Conservation (phyloP, 1,284 basidiomycete species). For the Gomphus bonarii region DNA sequence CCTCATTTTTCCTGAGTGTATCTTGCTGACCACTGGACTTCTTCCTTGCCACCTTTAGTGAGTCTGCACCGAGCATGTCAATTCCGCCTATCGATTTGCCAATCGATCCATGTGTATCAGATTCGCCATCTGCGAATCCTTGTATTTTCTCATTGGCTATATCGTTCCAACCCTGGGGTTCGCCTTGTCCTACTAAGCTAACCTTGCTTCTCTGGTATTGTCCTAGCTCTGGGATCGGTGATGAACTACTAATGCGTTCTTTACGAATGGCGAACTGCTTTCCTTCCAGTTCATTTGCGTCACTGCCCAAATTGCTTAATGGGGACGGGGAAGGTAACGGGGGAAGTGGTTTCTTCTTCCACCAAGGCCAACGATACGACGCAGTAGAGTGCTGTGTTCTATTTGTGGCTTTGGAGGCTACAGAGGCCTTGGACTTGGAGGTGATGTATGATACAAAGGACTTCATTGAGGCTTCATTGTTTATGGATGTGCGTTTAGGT, state of each 20-base stretch:
- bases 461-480: neutral
- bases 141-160: neutral
- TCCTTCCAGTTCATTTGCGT: neutral
- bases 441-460: conserved; percentile 9
- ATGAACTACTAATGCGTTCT: neutral
- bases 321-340: conserved; percentile 1
- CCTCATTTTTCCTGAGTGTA: neutral
- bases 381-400: neutral
- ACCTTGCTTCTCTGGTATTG: conserved; percentile 3
- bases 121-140: neutral
- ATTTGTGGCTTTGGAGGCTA: neutral
- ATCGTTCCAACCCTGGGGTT: conserved; percentile 3
- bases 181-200: neutral
- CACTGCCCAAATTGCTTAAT: neutral
- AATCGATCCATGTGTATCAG: neutral
- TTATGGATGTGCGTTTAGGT: neutral
- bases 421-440: neutral
- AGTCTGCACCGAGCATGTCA: conserved; percentile 1
- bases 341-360: conserved; percentile 5
- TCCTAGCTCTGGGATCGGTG: neutral
- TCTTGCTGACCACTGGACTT: neutral
- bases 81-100: neutral
- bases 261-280: neutral
- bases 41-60: neutral
- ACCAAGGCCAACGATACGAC: conserved; percentile 5